Base-by-base conservation (phyloP, 768 basidiomycete species). In the Chalciporus sphaerocephalus region DNA sequence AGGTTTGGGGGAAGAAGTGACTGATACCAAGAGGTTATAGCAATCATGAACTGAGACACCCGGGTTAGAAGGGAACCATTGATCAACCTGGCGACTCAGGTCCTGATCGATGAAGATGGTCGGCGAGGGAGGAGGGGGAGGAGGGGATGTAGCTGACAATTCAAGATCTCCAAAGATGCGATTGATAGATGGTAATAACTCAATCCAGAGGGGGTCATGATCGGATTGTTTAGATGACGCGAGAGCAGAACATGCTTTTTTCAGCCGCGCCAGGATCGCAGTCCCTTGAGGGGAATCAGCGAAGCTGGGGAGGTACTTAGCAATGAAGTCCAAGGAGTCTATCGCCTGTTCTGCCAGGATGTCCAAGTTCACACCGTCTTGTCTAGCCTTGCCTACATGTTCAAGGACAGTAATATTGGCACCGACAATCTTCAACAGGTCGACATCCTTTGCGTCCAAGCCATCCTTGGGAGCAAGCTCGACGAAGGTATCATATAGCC, bases 21-120 rank as follows among this genome's bases (percentile, higher is more conserved):
- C 79, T 3, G 61, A 51, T 46, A 74, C 61, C 59, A 88, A 78
- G 7, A 71, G 59, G 4, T 60, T 52, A 58, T 77, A 88, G 2
- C 81, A 81, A 8, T 65, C 55, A 27, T 57, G 28, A 42, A 69
- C 47, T 18, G 66, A 56, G 28, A 66, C 51, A 2, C 61, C 52
- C 10, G 56, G 46, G 37, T 61, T 58, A 3, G 59, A 53, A 20
- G 64, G 52, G 52, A 57, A 62, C 56, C 57, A 61, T 21, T 66
- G 65, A 38, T 72, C 70, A 10, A 73, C 54, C 15, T 55, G 48
- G 7, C 60, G 60, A 45, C 61, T 55, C 25, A 65, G 56, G 9
- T 51, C 52, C 2, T 46, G 38, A 36, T 69, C 66, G 6, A 68
- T 48, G 21, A 33, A 20, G 12, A 68, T 39, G 30, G 27, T 2